Conservation (phyloP, 148 eudicot genomes). For the Silene conica region DNA sequence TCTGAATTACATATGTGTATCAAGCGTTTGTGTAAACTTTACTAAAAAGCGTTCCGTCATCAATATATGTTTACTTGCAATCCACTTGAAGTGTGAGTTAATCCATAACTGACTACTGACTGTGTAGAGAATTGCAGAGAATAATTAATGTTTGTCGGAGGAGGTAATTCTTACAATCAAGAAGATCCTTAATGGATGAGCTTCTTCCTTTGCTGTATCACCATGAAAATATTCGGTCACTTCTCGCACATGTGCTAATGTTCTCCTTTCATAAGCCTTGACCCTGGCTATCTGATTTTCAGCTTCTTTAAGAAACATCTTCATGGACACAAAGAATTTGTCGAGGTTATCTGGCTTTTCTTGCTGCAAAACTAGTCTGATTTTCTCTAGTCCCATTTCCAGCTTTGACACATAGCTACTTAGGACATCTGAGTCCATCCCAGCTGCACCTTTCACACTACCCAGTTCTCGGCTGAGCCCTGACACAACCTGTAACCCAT, state of each 20-base stretch:
- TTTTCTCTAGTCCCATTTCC: slow-evolving; percentile 76
- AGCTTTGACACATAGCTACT: slow-evolving; percentile 81
- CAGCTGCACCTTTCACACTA: slow-evolving; percentile 81
- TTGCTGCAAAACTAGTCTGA: slow-evolving; percentile 47
- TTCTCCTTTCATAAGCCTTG: slow-evolving; percentile 45
- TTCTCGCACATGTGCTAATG: slow-evolving; percentile 41
- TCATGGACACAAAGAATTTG: slow-evolving; percentile 58
- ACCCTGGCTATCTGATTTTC: slow-evolving; percentile 36
- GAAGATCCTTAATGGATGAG: slow-evolving; percentile 59
- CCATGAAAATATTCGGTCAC: slow-evolving; percentile 55
- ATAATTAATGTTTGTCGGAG: slow-evolving; percentile 17
- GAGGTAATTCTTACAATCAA: slow-evolving; percentile 56
- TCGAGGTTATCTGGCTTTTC: slow-evolving; percentile 58
- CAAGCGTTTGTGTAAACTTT: no score
- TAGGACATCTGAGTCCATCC: slow-evolving; percentile 87
- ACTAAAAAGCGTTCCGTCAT: no score
- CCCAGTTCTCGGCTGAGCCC: slow-evolving; percentile 75
- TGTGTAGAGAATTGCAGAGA: neutral
- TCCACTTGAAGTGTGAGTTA: no score
- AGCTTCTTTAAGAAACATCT: slow-evolving; percentile 31
- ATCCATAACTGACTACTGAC: no score
- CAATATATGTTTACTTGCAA: no score
- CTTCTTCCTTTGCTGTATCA: slow-evolving; percentile 52
- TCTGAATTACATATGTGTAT: no score
- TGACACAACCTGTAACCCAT: slow-evolving; percentile 71